A percentile compares a stretch with the other conserved stretches of the same genome.
Conservation (phyloP, 768 basidiomycete genomes). For the Boletus reticuloceps region DNA sequence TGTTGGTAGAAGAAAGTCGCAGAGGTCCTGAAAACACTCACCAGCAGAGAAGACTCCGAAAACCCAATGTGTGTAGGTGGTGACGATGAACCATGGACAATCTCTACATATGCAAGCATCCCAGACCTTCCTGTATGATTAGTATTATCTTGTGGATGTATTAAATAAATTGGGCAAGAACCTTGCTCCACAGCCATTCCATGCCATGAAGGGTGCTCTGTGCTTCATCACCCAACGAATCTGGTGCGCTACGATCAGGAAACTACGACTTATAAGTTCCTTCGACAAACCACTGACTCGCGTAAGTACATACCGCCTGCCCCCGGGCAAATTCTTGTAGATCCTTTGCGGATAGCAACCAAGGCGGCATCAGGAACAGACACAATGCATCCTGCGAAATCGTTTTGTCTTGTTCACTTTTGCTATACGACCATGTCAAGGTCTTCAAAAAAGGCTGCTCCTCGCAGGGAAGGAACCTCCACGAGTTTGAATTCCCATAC, state of each 20-base stretch:
- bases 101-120: slow-evolving; percentile 37
- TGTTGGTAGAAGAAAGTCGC: background rate
- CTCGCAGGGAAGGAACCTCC: slow-evolving; percentile 27
- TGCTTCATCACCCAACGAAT: slow-evolving; percentile 1
- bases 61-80: slow-evolving; percentile 42
- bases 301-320: slow-evolving; percentile 18
- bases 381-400: slow-evolving; percentile 20
- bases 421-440: slow-evolving; percentile 27
- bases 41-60: slow-evolving; percentile 43
- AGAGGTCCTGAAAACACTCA: slow-evolving; percentile 12
- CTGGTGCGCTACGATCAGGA: slow-evolving; percentile 12
- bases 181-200: slow-evolving; percentile 59
- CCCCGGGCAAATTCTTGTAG: slow-evolving; percentile 31
- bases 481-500: slow-evolving; percentile 28
- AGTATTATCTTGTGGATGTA: background rate
- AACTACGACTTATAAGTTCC: slow-evolving; percentile 14
- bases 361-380: slow-evolving; percentile 39
- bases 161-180: slow-evolving; percentile 4
- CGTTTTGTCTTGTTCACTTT: slow-evolving; percentile 9
- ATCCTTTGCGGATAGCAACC: slow-evolving; percentile 35
- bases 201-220: slow-evolving; percentile 29
- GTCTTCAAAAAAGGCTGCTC: slow-evolving; percentile 24
- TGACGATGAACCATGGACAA: slow-evolving; percentile 41
- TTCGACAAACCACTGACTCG: background rate
- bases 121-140: slow-evolving; percentile 32